Evolutionary conservation across 345 rosid genomes (phyloP).

Genomic region (Populus simonii): DNA sequence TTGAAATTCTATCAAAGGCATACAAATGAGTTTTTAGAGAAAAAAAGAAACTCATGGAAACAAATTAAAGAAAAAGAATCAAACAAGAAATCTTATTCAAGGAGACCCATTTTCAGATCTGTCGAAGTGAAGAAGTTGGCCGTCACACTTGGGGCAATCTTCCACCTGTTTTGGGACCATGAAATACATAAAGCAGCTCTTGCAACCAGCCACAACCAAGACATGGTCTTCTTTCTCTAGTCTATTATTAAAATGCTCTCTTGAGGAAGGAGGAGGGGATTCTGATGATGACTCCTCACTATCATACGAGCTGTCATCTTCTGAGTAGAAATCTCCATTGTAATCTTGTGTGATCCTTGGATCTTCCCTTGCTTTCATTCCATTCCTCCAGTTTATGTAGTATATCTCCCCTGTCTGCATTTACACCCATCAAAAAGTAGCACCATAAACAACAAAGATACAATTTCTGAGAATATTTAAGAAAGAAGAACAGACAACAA

Average conservation of each 20-base stretch:
- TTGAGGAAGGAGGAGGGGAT: constrained; percentile 46
- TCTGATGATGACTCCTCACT: constrained; percentile 73
- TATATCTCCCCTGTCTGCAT: constrained; percentile 81
- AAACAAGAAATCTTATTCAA: constrained; percentile 21
- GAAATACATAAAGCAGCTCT: constrained; percentile 85
- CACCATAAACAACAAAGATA: not conserved
- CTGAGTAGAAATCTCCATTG: constrained; percentile 40
- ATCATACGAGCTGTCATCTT: constrained; percentile 58
- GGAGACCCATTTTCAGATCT: constrained; percentile 47
- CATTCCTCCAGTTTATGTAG: constrained; percentile 75
- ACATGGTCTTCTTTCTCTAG: constrained; percentile 44
- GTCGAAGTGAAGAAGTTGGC: constrained; percentile 81
- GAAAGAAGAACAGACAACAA: not conserved
- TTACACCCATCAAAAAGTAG: not conserved
- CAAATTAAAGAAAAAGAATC: not conserved
- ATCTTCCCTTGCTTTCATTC: constrained; percentile 66
- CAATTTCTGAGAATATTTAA: not conserved
- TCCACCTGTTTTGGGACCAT: constrained; percentile 81
- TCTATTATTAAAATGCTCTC: constrained; percentile 23
- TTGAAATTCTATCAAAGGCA: constrained; percentile 25
- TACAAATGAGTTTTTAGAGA: constrained; percentile 12
- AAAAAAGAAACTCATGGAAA: not conserved
- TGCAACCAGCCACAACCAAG: constrained; percentile 92
- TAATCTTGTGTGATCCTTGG: constrained; percentile 44
- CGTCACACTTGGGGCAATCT: constrained; percentile 79